Evolutionary conservation across 129 eudicot species (phyloP).

Genomic region (Scalesia atractyloides): DNA sequence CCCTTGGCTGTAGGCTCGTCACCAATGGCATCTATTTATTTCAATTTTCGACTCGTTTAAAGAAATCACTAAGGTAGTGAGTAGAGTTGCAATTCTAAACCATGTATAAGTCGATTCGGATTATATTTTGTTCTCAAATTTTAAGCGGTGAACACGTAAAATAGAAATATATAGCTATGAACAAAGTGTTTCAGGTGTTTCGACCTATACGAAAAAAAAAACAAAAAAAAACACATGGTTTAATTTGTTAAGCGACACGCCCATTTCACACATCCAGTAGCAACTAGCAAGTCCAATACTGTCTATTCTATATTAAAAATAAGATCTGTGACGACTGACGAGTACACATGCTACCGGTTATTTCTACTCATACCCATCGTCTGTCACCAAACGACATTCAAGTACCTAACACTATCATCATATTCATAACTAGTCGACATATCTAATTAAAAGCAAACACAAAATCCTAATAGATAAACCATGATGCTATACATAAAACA

Average conservation of each 20-base stretch:
- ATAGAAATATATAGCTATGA: background rate
- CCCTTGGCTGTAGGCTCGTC: slow-evolving; percentile 3
- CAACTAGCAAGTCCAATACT: background rate
- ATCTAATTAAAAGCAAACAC: slow-evolving; percentile 29
- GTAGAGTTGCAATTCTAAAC: background rate
- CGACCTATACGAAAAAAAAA: background rate
- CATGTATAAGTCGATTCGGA: background rate
- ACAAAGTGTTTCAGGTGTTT: background rate
- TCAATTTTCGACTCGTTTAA: background rate
- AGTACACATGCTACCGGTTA: slow-evolving; percentile 13
- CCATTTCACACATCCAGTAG: background rate
- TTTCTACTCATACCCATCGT: slow-evolving; percentile 8
- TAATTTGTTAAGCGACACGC: background rate
- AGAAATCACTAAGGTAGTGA: background rate
- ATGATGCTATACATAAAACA: slow-evolving; percentile 24
- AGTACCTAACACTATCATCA: slow-evolving; percentile 33
- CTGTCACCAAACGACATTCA: slow-evolving; percentile 20
- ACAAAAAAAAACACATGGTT: background rate
- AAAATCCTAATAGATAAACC: slow-evolving; percentile 22
- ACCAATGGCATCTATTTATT: background rate
- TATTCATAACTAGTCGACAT: slow-evolving; percentile 15
- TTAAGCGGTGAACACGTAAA: too few species aligned
- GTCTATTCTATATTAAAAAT: slow-evolving; percentile 21
- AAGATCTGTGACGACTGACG: slow-evolving; percentile 11
- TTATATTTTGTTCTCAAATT: background rate